Evolutionary conservation across 2,329 filamentous ascomycete genomes (phyloP).

Genomic region (Cladorrhinum sp.): DNA sequence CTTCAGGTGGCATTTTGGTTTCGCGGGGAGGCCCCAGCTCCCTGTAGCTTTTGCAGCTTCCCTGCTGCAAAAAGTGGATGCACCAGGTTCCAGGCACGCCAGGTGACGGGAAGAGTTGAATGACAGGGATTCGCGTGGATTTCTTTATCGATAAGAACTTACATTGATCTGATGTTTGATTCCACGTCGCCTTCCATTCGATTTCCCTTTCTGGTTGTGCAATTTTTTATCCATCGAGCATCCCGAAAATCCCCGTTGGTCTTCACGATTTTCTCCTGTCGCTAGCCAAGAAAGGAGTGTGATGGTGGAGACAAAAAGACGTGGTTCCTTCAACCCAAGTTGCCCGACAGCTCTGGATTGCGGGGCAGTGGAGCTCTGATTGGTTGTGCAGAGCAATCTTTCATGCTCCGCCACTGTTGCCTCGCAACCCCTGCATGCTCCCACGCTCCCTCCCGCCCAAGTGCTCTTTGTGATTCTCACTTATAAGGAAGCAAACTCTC

Average conservation of each 20-base stretch:
- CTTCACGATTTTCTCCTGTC: not conserved
- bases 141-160: not conserved
- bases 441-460: not conserved
- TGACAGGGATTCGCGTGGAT: not conserved
- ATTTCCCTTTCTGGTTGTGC: not conserved
- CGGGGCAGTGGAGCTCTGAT: not conserved
- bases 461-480: not conserved
- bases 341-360: not conserved
- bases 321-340: not conserved
- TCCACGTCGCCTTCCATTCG: not conserved
- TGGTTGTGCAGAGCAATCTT: not conserved
- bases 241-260: not conserved
- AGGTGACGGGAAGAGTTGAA: not conserved
- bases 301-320: not conserved
- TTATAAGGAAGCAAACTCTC: not conserved
- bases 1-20: not conserved
- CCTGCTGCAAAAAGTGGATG: not conserved
- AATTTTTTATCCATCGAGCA: not conserved
- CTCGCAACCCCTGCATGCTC: slow-evolving; percentile 10
- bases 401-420: slow-evolving; percentile 20
- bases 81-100: not conserved
- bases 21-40: not conserved
- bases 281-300: not conserved
- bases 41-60: not conserved
- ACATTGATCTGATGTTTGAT: not conserved